phyloP scores from a whole-genome alignment of 2,329 filamentous ascomycete species.

The Decorospora gaudefroyi region DNA sequence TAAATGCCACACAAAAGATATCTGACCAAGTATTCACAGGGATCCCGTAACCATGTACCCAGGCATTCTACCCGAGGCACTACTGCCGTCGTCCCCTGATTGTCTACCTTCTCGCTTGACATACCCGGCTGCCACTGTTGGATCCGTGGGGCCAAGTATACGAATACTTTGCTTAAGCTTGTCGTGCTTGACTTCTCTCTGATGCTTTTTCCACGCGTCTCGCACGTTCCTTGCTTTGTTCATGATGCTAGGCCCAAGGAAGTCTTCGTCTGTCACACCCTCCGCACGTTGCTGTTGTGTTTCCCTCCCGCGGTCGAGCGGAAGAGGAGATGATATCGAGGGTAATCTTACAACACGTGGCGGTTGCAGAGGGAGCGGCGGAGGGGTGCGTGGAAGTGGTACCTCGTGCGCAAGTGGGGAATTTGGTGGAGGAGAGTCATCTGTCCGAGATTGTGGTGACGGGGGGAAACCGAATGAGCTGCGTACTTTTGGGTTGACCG shows the following conservation, averaged over 20 bases:
- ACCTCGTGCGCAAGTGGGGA: constrained; percentile 16
- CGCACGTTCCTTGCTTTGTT: constrained; percentile 31
- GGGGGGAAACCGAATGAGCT: constrained; percentile 10
- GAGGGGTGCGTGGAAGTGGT: constrained; percentile 6
- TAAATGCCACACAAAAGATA: background rate
- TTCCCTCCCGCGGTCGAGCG: constrained; percentile 3
- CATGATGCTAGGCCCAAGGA: constrained; percentile 20
- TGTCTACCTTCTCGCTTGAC: constrained; percentile 9
- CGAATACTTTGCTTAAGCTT: constrained; percentile 41
- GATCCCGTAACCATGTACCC: constrained; percentile 9
- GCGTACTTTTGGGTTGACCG: constrained; percentile 12
- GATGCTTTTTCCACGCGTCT: constrained; percentile 28
- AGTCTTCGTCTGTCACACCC: constrained; percentile 7
- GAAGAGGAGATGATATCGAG: background rate
- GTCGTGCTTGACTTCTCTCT: constrained; percentile 29
- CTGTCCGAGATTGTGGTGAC: constrained; percentile 11
- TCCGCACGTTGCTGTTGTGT: constrained; percentile 2
- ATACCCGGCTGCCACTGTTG: constrained; percentile 23
- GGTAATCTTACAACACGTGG: background rate
- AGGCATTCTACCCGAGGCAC: constrained; percentile 7
- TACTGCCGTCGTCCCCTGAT: background rate
- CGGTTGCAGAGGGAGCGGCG: constrained; percentile 8
- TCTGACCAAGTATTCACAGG: background rate
- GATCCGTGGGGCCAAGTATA: constrained; percentile 39
- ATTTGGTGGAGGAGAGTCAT: constrained; percentile 12